Percentiles rank a stretch among this genome's conserved stretches.
Conservation (phyloP, 495 filamentous ascomycete species). For the Aspergillus mulundensis region DNA sequence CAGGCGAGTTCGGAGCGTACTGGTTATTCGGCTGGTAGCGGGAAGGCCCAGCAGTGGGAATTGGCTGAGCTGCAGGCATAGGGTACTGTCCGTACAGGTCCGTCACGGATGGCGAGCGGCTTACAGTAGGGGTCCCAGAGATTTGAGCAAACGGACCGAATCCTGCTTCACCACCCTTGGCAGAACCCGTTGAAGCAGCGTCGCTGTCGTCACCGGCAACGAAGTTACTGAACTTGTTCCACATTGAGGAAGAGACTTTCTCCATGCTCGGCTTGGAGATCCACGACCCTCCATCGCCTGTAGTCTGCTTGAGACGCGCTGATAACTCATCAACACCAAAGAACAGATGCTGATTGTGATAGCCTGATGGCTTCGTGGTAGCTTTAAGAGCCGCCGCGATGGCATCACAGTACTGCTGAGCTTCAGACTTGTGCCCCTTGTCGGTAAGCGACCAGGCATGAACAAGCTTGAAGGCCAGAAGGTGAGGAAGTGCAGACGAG, state of each 20-base stretch:
- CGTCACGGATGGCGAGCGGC: slow-evolving; percentile 68
- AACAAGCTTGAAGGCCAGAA: slow-evolving; percentile 83
- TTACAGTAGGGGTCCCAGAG: slow-evolving; percentile 75
- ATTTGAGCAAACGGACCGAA: slow-evolving; percentile 78
- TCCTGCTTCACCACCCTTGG: slow-evolving; percentile 53
- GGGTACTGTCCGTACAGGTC: slow-evolving; percentile 69
- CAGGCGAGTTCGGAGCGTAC: slow-evolving; percentile 46
- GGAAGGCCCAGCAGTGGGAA: slow-evolving; percentile 46
- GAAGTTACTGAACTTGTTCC: slow-evolving; percentile 89
- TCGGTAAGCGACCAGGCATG: slow-evolving; percentile 83
- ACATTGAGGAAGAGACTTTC: slow-evolving; percentile 82
- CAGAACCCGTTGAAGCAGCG: slow-evolving; percentile 53
- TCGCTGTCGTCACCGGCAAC: slow-evolving; percentile 86
- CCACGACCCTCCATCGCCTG: slow-evolving; percentile 70
- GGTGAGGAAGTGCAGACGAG: slow-evolving; percentile 66
- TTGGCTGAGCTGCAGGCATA: slow-evolving; percentile 30
- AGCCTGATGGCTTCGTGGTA: slow-evolving; percentile 76
- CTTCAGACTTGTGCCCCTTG: slow-evolving; percentile 73
- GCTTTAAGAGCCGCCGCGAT: slow-evolving; percentile 75
- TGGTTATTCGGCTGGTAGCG: slow-evolving; percentile 60
- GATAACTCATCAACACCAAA: slow-evolving; percentile 76
- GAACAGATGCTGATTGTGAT: slow-evolving; percentile 73
- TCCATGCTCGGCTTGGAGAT: slow-evolving; percentile 93
- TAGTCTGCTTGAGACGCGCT: slow-evolving; percentile 76
- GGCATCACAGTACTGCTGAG: slow-evolving; percentile 85